phyloP scores from a whole-genome alignment of 2,329 filamentous ascomycete species.

The Fusarium chuoi region DNA sequence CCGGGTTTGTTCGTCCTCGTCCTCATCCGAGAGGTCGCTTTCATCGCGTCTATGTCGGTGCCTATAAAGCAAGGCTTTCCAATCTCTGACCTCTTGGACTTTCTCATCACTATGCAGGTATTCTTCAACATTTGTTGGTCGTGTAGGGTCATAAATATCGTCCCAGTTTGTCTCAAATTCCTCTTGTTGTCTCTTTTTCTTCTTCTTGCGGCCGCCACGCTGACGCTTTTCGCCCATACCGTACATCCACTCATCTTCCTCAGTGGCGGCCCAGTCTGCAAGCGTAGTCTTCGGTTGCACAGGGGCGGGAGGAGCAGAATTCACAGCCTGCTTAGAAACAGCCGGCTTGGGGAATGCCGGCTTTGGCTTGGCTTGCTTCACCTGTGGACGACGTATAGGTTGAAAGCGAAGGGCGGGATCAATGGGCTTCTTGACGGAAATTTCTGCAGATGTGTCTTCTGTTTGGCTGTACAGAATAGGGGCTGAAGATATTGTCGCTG shows the following conservation, averaged over 20 bases:
- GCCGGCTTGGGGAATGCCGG: slow-evolving; percentile 62
- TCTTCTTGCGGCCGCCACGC: slow-evolving; percentile 82
- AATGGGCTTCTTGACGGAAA: slow-evolving; percentile 67
- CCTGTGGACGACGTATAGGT: slow-evolving; percentile 81
- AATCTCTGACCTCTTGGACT: slow-evolving; percentile 81
- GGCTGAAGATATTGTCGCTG: slow-evolving; percentile 78
- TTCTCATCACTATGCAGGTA: slow-evolving; percentile 88
- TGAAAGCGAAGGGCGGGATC: slow-evolving; percentile 81
- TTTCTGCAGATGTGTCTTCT: slow-evolving; percentile 56
- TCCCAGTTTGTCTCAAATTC: slow-evolving; percentile 82
- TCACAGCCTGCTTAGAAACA: slow-evolving; percentile 47
- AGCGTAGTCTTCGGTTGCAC: slow-evolving; percentile 71
- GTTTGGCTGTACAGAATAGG: slow-evolving; percentile 76
- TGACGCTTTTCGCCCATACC: slow-evolving; percentile 71
- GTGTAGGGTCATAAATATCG: slow-evolving; percentile 85
- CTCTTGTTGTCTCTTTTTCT: slow-evolving; percentile 68
- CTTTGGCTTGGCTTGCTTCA: slow-evolving; percentile 69
- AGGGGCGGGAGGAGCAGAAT: slow-evolving; percentile 48
- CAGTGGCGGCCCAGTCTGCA: slow-evolving; percentile 81
- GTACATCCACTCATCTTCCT: slow-evolving; percentile 85
- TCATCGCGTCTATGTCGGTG: slow-evolving; percentile 64
- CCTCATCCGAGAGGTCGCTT: slow-evolving; percentile 52
- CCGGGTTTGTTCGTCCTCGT: slow-evolving; percentile 50
- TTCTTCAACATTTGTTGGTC: slow-evolving; percentile 85
- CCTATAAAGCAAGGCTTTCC: slow-evolving; percentile 83